Conservation (phyloP, 192 early-diverging fungal species). For the Geranomyces michiganensis region DNA sequence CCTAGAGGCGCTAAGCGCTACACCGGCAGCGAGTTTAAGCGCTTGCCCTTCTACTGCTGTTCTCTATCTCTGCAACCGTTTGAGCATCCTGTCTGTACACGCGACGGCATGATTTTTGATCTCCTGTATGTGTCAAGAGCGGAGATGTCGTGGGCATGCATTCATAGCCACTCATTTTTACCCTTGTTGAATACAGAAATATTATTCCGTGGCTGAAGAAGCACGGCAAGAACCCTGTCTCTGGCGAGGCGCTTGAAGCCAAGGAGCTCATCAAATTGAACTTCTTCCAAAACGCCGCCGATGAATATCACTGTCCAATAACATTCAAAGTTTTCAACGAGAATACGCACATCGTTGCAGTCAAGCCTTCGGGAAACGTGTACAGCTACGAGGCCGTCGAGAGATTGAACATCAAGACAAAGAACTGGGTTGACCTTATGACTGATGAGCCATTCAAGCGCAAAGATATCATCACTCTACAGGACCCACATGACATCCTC, state of each 20-base stretch:
- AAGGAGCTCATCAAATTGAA: conserved; percentile 76
- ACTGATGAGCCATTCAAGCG: conserved; percentile 85
- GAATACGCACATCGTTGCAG: conserved; percentile 79
- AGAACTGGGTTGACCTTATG: conserved; percentile 85
- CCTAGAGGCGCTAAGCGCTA: conserved; percentile 54
- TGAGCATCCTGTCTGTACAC: conserved; percentile 80
- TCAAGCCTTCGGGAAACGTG: conserved; percentile 84
- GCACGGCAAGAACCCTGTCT: conserved; percentile 81
- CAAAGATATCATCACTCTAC: conserved; percentile 84
- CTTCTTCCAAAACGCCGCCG: conserved; percentile 82
- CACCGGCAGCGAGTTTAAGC: conserved; percentile 64
- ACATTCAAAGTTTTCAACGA: conserved; percentile 87
- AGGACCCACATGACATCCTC: conserved; percentile 81
- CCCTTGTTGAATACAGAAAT: conserved; percentile 43
- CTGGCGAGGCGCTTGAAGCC: conserved; percentile 65
- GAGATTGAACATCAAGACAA: conserved; percentile 81
- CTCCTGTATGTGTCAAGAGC: conserved; percentile 47
- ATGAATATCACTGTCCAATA: conserved; percentile 84
- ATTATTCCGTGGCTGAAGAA: conserved; percentile 80
- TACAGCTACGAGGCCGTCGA: conserved; percentile 86
- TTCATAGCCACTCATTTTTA: conserved; percentile 7
- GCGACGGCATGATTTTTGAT: conserved; percentile 89
- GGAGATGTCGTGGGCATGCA: too few species aligned
- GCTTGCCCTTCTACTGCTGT: conserved; percentile 84
- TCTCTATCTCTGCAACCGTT: conserved; percentile 89